Conservation (phyloP, 495 filamentous ascomycete species). For the Aspergillus homomorphus region DNA sequence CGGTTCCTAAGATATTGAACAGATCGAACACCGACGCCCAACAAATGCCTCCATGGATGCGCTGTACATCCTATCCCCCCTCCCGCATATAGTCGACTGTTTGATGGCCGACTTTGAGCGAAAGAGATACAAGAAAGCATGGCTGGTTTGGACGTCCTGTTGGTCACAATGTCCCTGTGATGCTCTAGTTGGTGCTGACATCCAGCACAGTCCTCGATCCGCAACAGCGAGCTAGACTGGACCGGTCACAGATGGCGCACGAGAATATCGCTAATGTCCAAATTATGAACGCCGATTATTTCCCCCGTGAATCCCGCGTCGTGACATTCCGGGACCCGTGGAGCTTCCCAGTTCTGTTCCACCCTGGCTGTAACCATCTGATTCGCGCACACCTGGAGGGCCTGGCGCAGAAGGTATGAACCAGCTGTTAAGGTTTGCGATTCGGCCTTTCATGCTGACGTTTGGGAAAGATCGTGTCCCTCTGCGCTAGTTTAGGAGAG, state of each 20-base stretch:
- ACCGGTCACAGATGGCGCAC: slow-evolving; percentile 57
- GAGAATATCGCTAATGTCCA: slow-evolving; percentile 70
- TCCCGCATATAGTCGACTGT: slow-evolving; percentile 86
- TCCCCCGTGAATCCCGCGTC: slow-evolving; percentile 85
- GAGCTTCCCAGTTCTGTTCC: slow-evolving; percentile 90
- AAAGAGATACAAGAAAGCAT: slow-evolving; percentile 67
- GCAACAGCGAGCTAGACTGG: slow-evolving; percentile 52
- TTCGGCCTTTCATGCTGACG: slow-evolving; percentile 26
- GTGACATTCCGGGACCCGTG: slow-evolving; percentile 90
- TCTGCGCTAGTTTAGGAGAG: slow-evolving; percentile 82
- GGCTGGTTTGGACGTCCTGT: slow-evolving; percentile 84
- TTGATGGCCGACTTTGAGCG: slow-evolving; percentile 87
- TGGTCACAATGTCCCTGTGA: slow-evolving; percentile 25
- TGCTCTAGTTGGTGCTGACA: slow-evolving; percentile 4
- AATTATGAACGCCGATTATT: slow-evolving; percentile 80
- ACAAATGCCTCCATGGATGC: slow-evolving; percentile 87
- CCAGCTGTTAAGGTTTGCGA: background rate
- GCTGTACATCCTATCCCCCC: slow-evolving; percentile 83
- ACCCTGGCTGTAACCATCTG: slow-evolving; percentile 82
- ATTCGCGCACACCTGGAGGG: slow-evolving; percentile 75
- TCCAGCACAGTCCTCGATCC: slow-evolving; percentile 49
- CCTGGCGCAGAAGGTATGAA: slow-evolving; percentile 77
- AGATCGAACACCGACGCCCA: slow-evolving; percentile 78
- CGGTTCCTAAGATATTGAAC: slow-evolving; percentile 70
- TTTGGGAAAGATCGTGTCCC: slow-evolving; percentile 64